These are phyloP conservation scores for Lactarius psammicola DNA, from an alignment of 768 basidiomycete genomes.

Conservation along the genomic window DNA sequence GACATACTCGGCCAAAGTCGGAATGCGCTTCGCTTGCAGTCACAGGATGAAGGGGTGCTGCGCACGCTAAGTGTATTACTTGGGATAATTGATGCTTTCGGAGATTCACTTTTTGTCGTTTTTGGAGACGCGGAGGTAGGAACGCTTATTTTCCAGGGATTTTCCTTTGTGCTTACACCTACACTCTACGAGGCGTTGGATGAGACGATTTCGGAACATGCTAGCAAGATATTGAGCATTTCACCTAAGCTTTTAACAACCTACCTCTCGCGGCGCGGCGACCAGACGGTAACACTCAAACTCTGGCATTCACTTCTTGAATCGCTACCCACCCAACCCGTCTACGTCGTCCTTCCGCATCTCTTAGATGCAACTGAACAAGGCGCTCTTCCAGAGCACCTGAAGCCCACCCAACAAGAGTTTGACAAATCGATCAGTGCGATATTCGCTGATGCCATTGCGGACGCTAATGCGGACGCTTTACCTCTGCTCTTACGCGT, in stretches of 20 bases:
- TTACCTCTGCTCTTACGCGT: slow-evolving; percentile 41
- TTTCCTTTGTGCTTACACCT: not conserved
- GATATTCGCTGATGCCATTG: slow-evolving; percentile 42
- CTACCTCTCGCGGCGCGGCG: slow-evolving; percentile 48
- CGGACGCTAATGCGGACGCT: slow-evolving; percentile 32
- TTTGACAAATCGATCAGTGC: slow-evolving; percentile 46
- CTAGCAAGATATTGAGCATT: slow-evolving; percentile 40
- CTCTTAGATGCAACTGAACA: slow-evolving; percentile 45
- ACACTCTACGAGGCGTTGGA: slow-evolving; percentile 45
- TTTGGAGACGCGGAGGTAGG: slow-evolving; percentile 45
- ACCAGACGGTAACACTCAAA: slow-evolving; percentile 33
- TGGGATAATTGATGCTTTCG: slow-evolving; percentile 52
- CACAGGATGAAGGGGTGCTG: slow-evolving; percentile 29
- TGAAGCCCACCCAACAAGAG: slow-evolving; percentile 45
- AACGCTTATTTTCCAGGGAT: slow-evolving; percentile 3
- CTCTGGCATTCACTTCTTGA: slow-evolving; percentile 54
- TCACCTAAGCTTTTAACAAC: slow-evolving; percentile 48
- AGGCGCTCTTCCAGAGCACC: slow-evolving; percentile 43
- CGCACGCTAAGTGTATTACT: slow-evolving; percentile 36
- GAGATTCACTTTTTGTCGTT: slow-evolving; percentile 49
- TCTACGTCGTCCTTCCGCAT: slow-evolving; percentile 36
- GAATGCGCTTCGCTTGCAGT: slow-evolving; percentile 29
- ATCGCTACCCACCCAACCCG: slow-evolving; percentile 39
- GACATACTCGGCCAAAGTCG: slow-evolving; percentile 38
- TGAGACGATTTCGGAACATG: slow-evolving; percentile 40